Evolutionary conservation across 495 filamentous ascomycete species (phyloP), one percentile per base, ranked within the genome.

Genomic region (Stereocaulon alpinum): DNA sequence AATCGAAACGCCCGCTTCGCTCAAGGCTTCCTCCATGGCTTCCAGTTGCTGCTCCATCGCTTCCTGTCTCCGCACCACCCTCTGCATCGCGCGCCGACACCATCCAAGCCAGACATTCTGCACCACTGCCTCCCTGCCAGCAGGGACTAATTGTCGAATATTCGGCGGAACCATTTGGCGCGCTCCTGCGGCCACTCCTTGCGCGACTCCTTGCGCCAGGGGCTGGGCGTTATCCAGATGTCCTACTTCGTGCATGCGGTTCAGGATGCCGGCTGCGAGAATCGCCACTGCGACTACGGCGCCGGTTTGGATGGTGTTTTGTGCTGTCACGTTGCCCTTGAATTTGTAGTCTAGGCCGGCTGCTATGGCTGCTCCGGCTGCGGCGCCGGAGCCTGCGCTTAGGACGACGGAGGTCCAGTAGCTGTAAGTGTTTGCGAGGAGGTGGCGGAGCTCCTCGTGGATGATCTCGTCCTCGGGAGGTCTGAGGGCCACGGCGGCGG

Each of bases 331-430:
- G 22, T 61, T 48, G 15, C 42, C 59, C 1, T 48, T 24, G 30
- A 55, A 55, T 15, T 7, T 12, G 27, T 20, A 1, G 20, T 61
- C 51, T 4, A 45, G 3, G 3, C 22, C 12, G 9, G 59, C 59
- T 18, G 59, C 59, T 22, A 54, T 14, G 18, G 14, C 24, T 15
- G 11, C 51, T n/a, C 51, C 51, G 15, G 15, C 10, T 2, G 2
- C 4, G 17, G 42, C 51, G 3, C 59, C 41, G 3, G 4, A 3
- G 17, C n/a, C 40, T 29, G 40, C 18, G 32, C 51, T 48, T 14
- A 54, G 44, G 27, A 56, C 3, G 29, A 61, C 59, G 30, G 59
- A 29, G 17, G 40, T 14, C 59, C 59, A 61, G 17, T 61, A 61
- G 17, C 50, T 55, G 18, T 48, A 44, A 0, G 5, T 4, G 20